phyloP scores from a whole-genome alignment of 1,284 basidiomycete species.

The Ustanciosporium gigantosporum region DNA sequence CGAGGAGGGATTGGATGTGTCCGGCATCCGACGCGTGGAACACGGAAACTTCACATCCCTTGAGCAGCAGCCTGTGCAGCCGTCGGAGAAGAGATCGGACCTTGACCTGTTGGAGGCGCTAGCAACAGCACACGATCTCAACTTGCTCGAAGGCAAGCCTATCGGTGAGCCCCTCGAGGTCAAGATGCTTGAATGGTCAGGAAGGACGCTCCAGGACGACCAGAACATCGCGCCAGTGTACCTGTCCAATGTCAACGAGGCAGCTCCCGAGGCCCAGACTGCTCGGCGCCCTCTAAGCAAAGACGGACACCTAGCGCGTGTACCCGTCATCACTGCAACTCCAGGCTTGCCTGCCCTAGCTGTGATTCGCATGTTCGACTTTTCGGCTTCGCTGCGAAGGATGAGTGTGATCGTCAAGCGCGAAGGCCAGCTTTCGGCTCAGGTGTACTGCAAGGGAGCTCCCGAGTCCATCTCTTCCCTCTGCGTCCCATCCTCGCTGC shows the following conservation, averaged over 20 bases:
- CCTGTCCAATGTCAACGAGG: slow-evolving; percentile 2
- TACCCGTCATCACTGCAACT: slow-evolving; percentile 16
- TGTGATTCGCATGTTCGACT: slow-evolving; percentile 24
- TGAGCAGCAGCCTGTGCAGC: not conserved
- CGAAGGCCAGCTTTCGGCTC: not conserved
- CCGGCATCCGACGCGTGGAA: slow-evolving; percentile 12
- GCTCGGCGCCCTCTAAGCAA: slow-evolving; percentile 6
- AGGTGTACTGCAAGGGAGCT: slow-evolving; percentile 36
- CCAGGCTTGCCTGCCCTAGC: slow-evolving; percentile 1
- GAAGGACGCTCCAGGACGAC: slow-evolving; percentile 19
- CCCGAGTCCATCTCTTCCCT: slow-evolving; percentile 20
- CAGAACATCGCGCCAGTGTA: slow-evolving; percentile 7
- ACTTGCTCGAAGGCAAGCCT: slow-evolving; percentile 19
- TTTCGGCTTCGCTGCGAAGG: slow-evolving; percentile 22
- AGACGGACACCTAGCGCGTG: slow-evolving; percentile 14
- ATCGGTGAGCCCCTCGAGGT: slow-evolving; percentile 41
- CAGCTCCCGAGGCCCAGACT: not conserved
- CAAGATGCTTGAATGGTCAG: slow-evolving; percentile 36
- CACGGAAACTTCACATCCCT: slow-evolving; percentile 9
- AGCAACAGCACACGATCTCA: slow-evolving; percentile 30
- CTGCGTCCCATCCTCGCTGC: slow-evolving; percentile 9
- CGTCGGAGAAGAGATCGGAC: not conserved
- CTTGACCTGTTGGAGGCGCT: slow-evolving; percentile 14
- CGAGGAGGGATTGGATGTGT: slow-evolving; percentile 26
- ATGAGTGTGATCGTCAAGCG: slow-evolving; percentile 38